Conservation (phyloP, 2,329 filamentous ascomycete species). For the Hypoxylon sp. region DNA sequence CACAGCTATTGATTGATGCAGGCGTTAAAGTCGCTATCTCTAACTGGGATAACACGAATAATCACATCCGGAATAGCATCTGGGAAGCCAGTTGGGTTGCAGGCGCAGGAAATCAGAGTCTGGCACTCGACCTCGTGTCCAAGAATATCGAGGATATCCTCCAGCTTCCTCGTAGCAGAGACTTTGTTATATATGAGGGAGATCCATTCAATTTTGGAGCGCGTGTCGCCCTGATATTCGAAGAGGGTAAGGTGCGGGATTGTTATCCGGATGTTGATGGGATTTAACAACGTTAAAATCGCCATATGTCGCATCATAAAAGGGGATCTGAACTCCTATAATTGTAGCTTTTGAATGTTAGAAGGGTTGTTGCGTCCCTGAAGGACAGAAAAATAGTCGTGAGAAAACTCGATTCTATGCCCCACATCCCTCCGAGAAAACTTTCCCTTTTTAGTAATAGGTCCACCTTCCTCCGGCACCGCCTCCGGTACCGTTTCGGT, state of each 20-base stretch:
- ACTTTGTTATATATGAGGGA: constrained; percentile 57
- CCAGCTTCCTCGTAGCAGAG: constrained; percentile 49
- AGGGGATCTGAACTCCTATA: neutral
- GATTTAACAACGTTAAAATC: neutral
- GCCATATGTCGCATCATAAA: neutral
- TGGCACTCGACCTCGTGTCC: constrained; percentile 54
- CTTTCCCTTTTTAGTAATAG: constrained; percentile 11
- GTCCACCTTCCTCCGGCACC: constrained; percentile 2
- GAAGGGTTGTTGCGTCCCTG: too few species aligned
- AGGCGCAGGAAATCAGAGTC: constrained; percentile 38
- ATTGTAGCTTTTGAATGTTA: too few species aligned
- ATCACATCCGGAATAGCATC: constrained; percentile 44
- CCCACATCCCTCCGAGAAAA: constrained; percentile 6
- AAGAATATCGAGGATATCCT: constrained; percentile 56
- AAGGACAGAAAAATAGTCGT: too few species aligned
- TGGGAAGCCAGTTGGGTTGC: constrained; percentile 45
- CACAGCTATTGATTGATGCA: constrained; percentile 39
- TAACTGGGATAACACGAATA: constrained; percentile 44
- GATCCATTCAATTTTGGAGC: constrained; percentile 55
- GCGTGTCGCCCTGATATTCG: constrained; percentile 52
- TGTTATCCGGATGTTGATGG: constrained; percentile 38
- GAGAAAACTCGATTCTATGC: neutral
- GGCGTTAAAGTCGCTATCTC: constrained; percentile 43
- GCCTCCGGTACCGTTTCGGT: neutral
- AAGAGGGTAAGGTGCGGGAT: constrained; percentile 45